phyloP scores from a whole-genome alignment of 345 rosid genomes.

The Eucalyptus regnans region DNA sequence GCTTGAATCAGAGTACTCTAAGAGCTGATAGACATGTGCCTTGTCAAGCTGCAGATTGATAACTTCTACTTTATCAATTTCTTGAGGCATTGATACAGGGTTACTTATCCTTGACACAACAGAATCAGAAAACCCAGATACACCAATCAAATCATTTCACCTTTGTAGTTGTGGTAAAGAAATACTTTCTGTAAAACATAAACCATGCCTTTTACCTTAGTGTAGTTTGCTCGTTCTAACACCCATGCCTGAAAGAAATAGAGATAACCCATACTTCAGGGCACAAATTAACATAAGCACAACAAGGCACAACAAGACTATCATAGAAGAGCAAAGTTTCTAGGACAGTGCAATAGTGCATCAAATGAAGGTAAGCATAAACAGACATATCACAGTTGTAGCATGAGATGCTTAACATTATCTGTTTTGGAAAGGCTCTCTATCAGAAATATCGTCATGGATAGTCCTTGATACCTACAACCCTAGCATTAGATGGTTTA shows the following conservation, averaged over 20 bases:
- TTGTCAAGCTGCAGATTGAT: not conserved
- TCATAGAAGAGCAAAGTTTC: not conserved
- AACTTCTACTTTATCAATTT: not conserved
- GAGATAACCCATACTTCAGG: not conserved
- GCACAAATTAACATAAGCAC: not conserved
- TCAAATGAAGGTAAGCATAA: not conserved
- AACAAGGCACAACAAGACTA: not conserved
- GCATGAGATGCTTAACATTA: not conserved
- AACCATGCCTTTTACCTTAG: constrained; percentile 43
- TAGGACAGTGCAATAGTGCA: not conserved
- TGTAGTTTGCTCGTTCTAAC: constrained; percentile 67
- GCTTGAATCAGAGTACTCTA: not conserved
- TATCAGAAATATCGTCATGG: not conserved
- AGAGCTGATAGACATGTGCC: not conserved
- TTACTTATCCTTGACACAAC: not conserved
- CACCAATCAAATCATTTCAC: not conserved
- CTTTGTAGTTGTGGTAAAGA: not conserved
- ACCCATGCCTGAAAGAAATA: constrained; percentile 48
- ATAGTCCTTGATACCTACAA: not conserved
- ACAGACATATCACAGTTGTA: not conserved
- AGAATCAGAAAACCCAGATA: not conserved
- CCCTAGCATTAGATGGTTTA: not conserved
- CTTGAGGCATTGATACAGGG: not conserved
- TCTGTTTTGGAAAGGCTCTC: not conserved
- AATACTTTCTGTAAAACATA: not conserved